Conservation (phyloP, 805 yeast genomes). For the Yamadazyma olivae region DNA sequence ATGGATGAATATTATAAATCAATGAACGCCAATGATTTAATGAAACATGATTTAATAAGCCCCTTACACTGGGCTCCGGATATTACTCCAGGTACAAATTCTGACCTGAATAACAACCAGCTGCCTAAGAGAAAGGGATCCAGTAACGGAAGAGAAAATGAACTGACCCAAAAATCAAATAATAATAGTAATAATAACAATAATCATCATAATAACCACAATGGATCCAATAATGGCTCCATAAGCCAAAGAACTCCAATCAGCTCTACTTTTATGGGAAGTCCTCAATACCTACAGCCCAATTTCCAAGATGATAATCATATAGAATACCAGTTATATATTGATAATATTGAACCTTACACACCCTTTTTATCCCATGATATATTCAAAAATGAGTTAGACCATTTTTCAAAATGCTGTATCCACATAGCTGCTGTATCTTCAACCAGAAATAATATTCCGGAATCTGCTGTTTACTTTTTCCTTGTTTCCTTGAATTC, state of each 20-base stretch:
- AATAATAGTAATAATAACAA: too few relatives aligned
- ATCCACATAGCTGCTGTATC: constrained; percentile 15
- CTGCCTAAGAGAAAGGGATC: not conserved
- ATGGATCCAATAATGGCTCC: not conserved
- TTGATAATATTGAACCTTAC: constrained; percentile 14
- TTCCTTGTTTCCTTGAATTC: constrained; percentile 6
- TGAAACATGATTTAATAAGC: not conserved
- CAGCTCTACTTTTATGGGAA: not conserved
- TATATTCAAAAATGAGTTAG: constrained; percentile 10
- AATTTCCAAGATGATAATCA: constrained; percentile 2
- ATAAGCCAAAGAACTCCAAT: not conserved
- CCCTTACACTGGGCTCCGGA: constrained; percentile 4
- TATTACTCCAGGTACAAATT: not conserved
- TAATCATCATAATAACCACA: too few relatives aligned
- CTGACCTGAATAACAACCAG: not conserved
- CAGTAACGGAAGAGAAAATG: not conserved
- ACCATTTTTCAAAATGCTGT: constrained; percentile 16
- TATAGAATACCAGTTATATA: constrained; percentile 7
- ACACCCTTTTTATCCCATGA: constrained; percentile 17
- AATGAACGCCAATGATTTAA: not conserved
- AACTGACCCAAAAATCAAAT: not conserved
- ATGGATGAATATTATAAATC: constrained; percentile 11
- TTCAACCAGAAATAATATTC: constrained; percentile 9
- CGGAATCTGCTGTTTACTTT: constrained; percentile 8
- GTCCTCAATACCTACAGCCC: not conserved